Conservation (phyloP, 2,329 filamentous ascomycete species). For the Verticillium klebahnii region DNA sequence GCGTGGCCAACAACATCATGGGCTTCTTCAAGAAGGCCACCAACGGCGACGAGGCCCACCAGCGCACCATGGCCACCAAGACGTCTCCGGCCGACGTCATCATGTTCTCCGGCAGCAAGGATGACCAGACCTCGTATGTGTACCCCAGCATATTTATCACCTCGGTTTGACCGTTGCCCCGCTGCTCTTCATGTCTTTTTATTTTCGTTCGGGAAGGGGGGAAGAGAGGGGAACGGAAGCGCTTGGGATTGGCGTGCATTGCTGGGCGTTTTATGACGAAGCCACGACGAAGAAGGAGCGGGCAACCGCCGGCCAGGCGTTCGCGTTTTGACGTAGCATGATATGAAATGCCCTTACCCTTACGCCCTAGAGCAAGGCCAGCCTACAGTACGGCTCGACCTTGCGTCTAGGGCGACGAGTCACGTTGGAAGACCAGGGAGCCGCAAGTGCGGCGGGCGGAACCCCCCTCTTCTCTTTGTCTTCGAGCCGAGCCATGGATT, state of each 20-base stretch:
- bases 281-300: neutral
- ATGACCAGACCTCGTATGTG: constrained; percentile 77
- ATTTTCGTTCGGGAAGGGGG: neutral
- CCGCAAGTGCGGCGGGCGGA: constrained; percentile 4
- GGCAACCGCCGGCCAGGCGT: neutral
- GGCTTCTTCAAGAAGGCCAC: constrained; percentile 78
- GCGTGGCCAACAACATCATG: constrained; percentile 76
- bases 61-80: constrained; percentile 80
- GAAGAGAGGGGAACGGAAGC: neutral
- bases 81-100: constrained; percentile 93
- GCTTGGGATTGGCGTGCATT: neutral
- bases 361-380: constrained; percentile 37
- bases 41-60: constrained; percentile 70
- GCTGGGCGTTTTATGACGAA: neutral
- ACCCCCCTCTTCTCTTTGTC: neutral
- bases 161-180: neutral
- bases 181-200: neutral
- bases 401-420: constrained; percentile 41
- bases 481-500: neutral
- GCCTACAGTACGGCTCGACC: constrained; percentile 25
- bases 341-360: neutral
- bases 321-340: neutral
- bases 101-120: constrained; percentile 97
- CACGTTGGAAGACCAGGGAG: constrained; percentile 30
- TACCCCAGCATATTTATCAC: neutral